Evolutionary conservation across 2,329 filamentous ascomycete genomes (phyloP), one percentile per base, ranked within the genome.

Genomic region (Chaetomium olivaceum): DNA sequence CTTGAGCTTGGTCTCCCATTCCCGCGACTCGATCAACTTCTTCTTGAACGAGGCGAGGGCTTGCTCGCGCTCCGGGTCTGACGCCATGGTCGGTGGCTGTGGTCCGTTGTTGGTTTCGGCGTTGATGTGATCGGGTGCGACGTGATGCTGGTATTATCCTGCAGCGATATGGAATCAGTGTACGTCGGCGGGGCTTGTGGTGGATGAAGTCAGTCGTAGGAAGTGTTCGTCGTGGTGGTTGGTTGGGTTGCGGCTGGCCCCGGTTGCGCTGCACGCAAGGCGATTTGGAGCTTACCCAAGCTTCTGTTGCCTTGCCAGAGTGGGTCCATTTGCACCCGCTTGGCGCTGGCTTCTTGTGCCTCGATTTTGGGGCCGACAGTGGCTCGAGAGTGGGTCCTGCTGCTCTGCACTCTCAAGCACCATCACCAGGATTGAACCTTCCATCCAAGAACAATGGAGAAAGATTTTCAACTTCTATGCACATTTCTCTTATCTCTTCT

Each of bases 1-100:
- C 83, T 98, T 99, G 68, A 99, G 87, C 85, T 98, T 99, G 61
- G 94, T 90, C 80, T 99, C 96, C 93, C 93, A 98, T 85, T 99
- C 95, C 80, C 96, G 88, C 73, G 96, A 96, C 80, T 99, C 94
- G 75, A 97, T 86, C 74, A 94, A 86, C 82, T 91, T 93, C 68
- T 84, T 81, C 77, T 92, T 92, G 83, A 92, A 94, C 66, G 89
- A 87, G 75, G 89, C 84, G 74, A 94, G 88, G 76, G 91, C 91
- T 77, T 89, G 85, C 73, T 89, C 80, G 77, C 85, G 83, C 80
- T 87, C 85, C 74, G 82, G 80, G 70, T 87, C 85, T 71, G 83
- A 79, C 70, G 81, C 77, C 83, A 84, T 86, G 70, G 64, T 58
- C 48, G 65, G n/a, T 19, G 33, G 27, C 14, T 16, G 39, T 7